Evolutionary conservation across 805 yeast species (phyloP).

Genomic region (Metschnikowia koreensis): DNA sequence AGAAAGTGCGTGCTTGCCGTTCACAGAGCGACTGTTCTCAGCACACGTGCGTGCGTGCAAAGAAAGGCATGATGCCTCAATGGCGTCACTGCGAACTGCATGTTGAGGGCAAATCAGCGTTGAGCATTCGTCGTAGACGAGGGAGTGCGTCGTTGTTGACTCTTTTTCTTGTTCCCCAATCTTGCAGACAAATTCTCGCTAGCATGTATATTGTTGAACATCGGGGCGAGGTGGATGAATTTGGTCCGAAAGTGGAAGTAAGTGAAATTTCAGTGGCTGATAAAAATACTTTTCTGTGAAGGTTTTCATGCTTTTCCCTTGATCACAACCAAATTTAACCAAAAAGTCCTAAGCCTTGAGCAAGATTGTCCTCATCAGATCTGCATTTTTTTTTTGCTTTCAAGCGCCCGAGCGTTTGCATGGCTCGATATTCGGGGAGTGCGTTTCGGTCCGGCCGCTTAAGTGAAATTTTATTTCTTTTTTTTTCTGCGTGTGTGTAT

Average conservation of each 20-base stretch:
- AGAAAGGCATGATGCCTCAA: background rate
- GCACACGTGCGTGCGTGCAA: background rate
- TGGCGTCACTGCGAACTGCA: background rate
- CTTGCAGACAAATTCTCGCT: slow-evolving; percentile 7
- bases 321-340: no score
- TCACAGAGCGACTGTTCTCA: background rate
- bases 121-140: slow-evolving; percentile 1
- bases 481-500: background rate
- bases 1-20: no score
- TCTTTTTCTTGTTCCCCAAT: slow-evolving; percentile 1
- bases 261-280: background rate
- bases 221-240: background rate
- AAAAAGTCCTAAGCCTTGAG: background rate
- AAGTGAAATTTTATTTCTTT: background rate
- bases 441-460: slow-evolving; percentile 3
- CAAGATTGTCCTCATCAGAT: background rate
- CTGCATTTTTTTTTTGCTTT: background rate
- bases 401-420: slow-evolving; percentile 2
- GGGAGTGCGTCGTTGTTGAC: background rate
- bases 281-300: no score
- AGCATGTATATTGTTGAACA: background rate
- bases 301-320: no score
- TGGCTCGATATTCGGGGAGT: background rate
- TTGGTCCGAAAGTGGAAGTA: background rate
- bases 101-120: background rate